Base-by-base conservation (phyloP, 148 eudicot genomes). In the Fallopia convolvulus region DNA sequence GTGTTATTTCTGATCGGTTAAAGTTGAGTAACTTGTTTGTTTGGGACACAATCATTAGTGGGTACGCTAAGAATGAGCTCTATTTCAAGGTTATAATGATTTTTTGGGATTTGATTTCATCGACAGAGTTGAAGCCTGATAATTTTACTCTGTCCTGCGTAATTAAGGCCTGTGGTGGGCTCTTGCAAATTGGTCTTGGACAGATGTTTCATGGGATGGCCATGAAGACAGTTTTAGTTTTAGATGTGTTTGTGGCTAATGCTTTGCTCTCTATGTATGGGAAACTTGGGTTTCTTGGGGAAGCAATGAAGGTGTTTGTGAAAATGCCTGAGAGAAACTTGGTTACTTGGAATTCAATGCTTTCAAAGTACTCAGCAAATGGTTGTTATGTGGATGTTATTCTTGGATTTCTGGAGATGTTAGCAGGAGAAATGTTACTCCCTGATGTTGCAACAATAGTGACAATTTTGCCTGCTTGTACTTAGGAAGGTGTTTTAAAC, bases 291-390 rank as follows among this genome's bases (percentile, higher is more conserved):
- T 33, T 77, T 58, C 71, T 86, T 76, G 84, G 53, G 74, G 81
- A 84, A 20, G 92, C 92, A 12, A 49, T 68, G 20, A 79, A 80
- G 66, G 77, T 91, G 86, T 91, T 89, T 82, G 82, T 81, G 10
- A 17, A 52, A 52, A 80, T 88, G 87, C 75, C 82, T 75, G 72
- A 78, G 53, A 91, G 86, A 61, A 91, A 88, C 77, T 74, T 91
- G 84, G 90, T 89, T 70, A 79, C 92, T 20, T 88, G 92, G 90
- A 91, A 91, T 74, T 84, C 96, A n/a, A 75, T 91, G 79, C 80
- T 89, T 80, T 63, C 72, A 74, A 89, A 63, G 58, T 88, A 80
- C 46, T 80, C 81, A 0, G 87, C 85, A 36, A 88, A 88, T 77
- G 82, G 89, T 26, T 74, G 40, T 33, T 48, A 44, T 66, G 63